Evolutionary conservation across 2,329 filamentous ascomycete genomes (phyloP).

Genomic region (Pseudogymnoascus sp.): DNA sequence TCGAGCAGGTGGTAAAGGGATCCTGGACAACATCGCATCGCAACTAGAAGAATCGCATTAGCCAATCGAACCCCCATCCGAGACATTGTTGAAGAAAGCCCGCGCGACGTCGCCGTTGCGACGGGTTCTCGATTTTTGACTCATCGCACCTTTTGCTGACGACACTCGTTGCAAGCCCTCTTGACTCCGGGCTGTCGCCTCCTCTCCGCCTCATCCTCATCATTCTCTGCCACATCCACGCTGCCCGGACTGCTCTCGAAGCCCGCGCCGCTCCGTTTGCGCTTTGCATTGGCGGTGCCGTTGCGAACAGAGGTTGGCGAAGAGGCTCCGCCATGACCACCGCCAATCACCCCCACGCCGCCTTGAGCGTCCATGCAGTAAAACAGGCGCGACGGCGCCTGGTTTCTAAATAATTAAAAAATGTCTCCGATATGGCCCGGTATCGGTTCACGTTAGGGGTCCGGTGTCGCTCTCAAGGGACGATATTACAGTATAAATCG

Average conservation of each 20-base stretch:
- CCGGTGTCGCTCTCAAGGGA: neutral
- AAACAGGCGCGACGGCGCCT: neutral
- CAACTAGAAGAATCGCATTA: conserved; percentile 40
- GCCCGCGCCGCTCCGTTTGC: conserved; percentile 47
- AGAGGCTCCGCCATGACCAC: neutral
- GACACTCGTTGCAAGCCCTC: conserved; percentile 75
- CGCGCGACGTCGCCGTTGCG: neutral
- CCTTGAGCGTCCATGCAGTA: conserved; percentile 7
- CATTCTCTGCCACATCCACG: conserved; percentile 44
- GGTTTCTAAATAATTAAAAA: neutral
- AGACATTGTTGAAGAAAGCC: neutral
- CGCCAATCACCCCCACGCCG: conserved; percentile 25
- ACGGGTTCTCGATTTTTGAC: neutral
- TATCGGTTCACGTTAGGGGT: neutral
- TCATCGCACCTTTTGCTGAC: conserved; percentile 69
- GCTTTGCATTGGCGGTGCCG: conserved; percentile 33
- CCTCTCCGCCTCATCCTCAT: conserved; percentile 46
- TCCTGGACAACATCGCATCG: conserved; percentile 79
- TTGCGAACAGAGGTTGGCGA: conserved; percentile 1
- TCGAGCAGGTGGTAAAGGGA: conserved; percentile 67
- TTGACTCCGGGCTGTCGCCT: conserved; percentile 63
- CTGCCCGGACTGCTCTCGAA: conserved; percentile 56
- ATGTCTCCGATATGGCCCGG: neutral
- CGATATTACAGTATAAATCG: neutral
- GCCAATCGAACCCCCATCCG: neutral